Percentiles rank a stretch among this genome's conserved stretches.
phyloP scores from a whole-genome alignment of 2,329 filamentous ascomycete species.

The Ceratocystis papillata region DNA sequence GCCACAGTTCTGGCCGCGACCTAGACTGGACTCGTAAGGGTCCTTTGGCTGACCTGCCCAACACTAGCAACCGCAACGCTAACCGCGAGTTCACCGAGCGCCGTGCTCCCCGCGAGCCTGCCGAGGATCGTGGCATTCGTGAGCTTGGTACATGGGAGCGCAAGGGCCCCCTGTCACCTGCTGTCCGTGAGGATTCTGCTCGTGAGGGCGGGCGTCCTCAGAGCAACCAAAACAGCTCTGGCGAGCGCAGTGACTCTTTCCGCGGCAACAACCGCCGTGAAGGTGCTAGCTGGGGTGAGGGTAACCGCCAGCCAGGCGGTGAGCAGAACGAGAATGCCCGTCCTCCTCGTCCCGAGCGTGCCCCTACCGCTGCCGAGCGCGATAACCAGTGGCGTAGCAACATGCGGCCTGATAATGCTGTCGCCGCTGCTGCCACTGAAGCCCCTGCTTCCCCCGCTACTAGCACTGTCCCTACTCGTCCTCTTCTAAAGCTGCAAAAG shows the following conservation, averaged over 20 bases:
- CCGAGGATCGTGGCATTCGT: constrained; percentile 63
- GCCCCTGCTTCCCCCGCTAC: constrained; percentile 49
- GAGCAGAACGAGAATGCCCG: constrained; percentile 62
- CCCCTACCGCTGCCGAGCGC: constrained; percentile 76
- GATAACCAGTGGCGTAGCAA: constrained; percentile 86
- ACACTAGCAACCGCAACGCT: constrained; percentile 35
- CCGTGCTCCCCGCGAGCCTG: constrained; percentile 45
- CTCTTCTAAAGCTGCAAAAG: constrained; percentile 80
- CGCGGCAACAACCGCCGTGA: constrained; percentile 55
- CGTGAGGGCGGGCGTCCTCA: constrained; percentile 46
- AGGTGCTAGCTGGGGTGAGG: constrained; percentile 66
- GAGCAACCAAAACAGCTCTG: constrained; percentile 35
- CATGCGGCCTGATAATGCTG: constrained; percentile 70
- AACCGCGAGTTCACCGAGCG: constrained; percentile 40
- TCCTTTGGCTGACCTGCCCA: constrained; percentile 64
- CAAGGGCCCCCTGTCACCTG: constrained; percentile 77
- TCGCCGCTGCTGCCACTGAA: constrained; percentile 45
- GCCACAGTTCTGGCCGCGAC: constrained; percentile 59
- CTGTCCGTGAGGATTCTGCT: constrained; percentile 43
- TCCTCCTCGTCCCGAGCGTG: constrained; percentile 65
- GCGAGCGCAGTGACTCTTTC: constrained; percentile 47
- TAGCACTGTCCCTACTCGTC: constrained; percentile 48
- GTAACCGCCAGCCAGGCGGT: constrained; percentile 46
- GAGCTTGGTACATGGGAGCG: constrained; percentile 91
- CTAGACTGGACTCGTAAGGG: constrained; percentile 93